phyloP scores from a whole-genome alignment of 129 eudicot species.

The Chrysanthemum makinoi region DNA sequence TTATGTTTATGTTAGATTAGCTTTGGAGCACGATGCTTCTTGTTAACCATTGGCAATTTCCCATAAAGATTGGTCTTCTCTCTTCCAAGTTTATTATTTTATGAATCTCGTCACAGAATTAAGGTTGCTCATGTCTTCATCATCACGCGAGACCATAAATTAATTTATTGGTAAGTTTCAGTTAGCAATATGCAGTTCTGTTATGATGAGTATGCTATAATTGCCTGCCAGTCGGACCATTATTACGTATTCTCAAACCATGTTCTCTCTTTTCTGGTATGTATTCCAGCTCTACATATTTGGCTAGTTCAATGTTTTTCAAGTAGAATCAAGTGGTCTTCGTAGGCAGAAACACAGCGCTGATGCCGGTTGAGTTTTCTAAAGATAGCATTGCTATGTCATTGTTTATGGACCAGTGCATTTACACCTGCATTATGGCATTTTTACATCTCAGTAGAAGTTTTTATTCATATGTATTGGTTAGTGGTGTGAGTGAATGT shows the following conservation, averaged over 20 bases:
- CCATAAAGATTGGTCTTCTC: background rate
- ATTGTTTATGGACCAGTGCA: conserved; percentile 7
- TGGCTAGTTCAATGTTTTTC: background rate
- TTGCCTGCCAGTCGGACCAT: no score
- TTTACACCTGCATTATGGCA: no score
- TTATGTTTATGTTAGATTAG: no score
- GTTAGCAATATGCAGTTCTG: background rate
- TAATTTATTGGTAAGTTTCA: background rate
- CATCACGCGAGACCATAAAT: background rate
- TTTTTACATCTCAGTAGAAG: no score
- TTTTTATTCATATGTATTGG: no score
- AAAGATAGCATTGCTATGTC: background rate
- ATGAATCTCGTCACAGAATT: conserved; percentile 3
- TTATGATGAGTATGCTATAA: background rate
- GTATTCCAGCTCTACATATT: background rate
- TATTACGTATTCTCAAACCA: no score
- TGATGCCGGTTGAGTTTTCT: no score
- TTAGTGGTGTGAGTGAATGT: no score
- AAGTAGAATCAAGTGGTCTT: no score
- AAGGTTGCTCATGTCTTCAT: background rate
- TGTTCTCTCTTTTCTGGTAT: background rate
- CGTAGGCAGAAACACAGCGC: background rate
- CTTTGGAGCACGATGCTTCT: no score
- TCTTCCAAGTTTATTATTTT: conserved; percentile 2
- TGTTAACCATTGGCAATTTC: background rate